Conservation (phyloP, 2,329 filamentous ascomycete genomes). For the Botrytis tulipae region DNA sequence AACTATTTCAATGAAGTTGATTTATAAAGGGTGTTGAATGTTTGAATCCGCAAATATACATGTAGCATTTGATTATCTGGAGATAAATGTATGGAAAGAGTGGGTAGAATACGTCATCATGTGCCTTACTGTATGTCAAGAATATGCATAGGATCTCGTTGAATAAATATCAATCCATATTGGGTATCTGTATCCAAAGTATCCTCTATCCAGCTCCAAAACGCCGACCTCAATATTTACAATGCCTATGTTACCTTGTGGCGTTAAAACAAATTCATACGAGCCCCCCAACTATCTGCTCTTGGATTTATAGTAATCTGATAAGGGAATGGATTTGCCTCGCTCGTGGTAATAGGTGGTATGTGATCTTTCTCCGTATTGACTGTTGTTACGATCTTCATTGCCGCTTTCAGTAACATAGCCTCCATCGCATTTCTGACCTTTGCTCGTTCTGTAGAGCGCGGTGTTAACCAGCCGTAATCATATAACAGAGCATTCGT, state of each 20-base stretch:
- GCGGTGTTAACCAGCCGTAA: conserved; percentile 18
- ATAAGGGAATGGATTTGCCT: conserved; percentile 92
- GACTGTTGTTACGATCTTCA: conserved; percentile 86
- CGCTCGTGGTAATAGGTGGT: conserved; percentile 89
- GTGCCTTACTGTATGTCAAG: neutral
- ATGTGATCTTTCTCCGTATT: conserved; percentile 94
- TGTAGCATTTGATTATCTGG: neutral
- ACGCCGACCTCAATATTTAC: conserved; percentile 21
- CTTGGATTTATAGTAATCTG: conserved; percentile 87
- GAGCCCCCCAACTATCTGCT: conserved; percentile 72
- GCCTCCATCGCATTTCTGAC: conserved; percentile 89
- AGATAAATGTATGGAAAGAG: neutral
- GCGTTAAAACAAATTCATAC: conserved; percentile 61
- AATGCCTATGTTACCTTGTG: conserved; percentile 24
- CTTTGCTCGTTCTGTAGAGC: conserved; percentile 70
- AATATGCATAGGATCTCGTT: neutral
- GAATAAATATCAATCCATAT: conserved; percentile 28
- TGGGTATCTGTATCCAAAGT: conserved; percentile 34
- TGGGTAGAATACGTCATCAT: neutral
- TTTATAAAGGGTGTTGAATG: neutral
- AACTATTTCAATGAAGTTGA: neutral
- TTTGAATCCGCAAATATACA: neutral
- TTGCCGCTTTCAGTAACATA: conserved; percentile 78
- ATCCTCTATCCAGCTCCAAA: conserved; percentile 29
- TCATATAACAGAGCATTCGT: neutral